phyloP scores from a whole-genome alignment of 768 basidiomycete genomes.

The Podaxis sp. region DNA sequence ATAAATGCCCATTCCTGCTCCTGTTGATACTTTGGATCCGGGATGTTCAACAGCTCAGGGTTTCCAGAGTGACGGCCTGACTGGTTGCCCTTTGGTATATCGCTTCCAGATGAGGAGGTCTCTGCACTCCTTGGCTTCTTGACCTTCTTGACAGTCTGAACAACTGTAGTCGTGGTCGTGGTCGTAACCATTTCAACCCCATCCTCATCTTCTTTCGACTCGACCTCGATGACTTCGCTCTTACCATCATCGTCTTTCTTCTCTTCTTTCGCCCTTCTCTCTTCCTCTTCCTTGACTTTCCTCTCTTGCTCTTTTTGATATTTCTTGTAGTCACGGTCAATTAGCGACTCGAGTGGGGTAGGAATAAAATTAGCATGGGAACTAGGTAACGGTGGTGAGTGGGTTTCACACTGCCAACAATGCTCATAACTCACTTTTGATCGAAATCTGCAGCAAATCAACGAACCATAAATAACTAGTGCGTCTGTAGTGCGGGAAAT shows the following conservation, averaged over 20 bases:
- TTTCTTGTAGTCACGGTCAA: constrained; percentile 36
- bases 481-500: not conserved
- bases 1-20: not conserved
- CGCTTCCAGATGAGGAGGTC: not conserved
- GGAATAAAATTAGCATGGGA: constrained; percentile 33
- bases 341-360: constrained; percentile 32
- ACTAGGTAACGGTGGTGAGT: constrained; percentile 17
- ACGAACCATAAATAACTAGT: not conserved
- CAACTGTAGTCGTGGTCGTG: constrained; percentile 30
- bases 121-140: constrained; percentile 19
- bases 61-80: not conserved
- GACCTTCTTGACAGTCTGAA: constrained; percentile 21
- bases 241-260: constrained; percentile 2
- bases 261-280: constrained; percentile 24
- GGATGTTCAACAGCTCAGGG: constrained; percentile 2
- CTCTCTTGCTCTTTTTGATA: constrained; percentile 27
- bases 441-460: constrained; percentile 27
- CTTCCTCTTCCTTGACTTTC: constrained; percentile 16
- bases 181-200: constrained; percentile 25
- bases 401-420: constrained; percentile 3
- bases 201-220: constrained; percentile 20
- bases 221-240: not conserved
- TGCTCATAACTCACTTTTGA: constrained; percentile 29
- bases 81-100: not conserved
- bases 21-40: constrained; percentile 11